Base-by-base conservation (phyloP, 2,329 filamentous ascomycete species). In the Alternaria novae-zelandiae region DNA sequence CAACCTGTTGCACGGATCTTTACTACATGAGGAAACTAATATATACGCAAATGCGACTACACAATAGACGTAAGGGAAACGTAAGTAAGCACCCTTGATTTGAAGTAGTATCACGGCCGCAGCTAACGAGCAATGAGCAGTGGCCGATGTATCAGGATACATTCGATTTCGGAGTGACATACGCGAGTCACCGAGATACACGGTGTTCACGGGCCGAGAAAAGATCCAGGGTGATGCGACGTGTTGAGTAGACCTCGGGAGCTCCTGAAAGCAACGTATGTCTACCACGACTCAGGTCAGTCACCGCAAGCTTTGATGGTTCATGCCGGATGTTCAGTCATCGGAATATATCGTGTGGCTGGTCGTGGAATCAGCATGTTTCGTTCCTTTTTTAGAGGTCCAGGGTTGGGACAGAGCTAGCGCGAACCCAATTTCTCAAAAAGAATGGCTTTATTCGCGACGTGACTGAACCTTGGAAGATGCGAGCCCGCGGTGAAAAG, bases 381-480 rank as follows among this genome's bases (percentile, higher is more conserved):
- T 21, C 12, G 46, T 54, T 54, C 26, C 41, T 62, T 58, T 53
- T 53, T 30, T 10, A 20, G 15, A 46, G 21, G 57, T 28, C n/a
- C 36, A 41, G 12, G 21, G 36, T 41, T 28, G 26, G 57, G 20
- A 12, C n/a, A n/a, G 26, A 26, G 25, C 41, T 61, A 61, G 59
- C 46, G 54, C 54, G 55, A 61, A 58, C 36, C 25, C 59, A 58
- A 58, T 58, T 20, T 23, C 23, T 15, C 23, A 26, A 59, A 59
- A 58, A 41, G 55, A 54, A 59, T n/a, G 11, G 11, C 10, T 23
- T 21, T 62, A 6, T 59, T 57, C 15, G 46, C 28, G 55, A 23
- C 30, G 45, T 46, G 43, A 26, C 23, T 28, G n/a, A 36, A 36
- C 32, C 32, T 36, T 36, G 32, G 32, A 26, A 26, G 30, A 56